A percentile compares a stretch with the other conserved stretches of the same genome.
Conservation (phyloP, 2,329 filamentous ascomycete genomes). For the Aspergillus terreus region DNA sequence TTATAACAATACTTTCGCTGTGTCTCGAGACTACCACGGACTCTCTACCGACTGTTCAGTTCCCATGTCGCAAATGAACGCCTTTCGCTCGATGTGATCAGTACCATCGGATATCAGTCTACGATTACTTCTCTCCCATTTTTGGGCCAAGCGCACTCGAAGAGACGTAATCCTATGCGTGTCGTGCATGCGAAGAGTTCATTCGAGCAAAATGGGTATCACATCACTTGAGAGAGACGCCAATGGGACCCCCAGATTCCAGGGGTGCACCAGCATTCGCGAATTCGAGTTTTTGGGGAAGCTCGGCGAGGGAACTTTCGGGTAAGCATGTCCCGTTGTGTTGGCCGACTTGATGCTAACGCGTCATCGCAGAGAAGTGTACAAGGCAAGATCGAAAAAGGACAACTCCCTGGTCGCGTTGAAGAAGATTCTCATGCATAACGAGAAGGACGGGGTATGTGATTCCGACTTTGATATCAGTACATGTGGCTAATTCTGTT, state of each 20-base stretch:
- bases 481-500: background rate
- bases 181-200: background rate
- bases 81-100: too few species aligned
- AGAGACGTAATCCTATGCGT: background rate
- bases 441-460: constrained; percentile 89
- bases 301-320: constrained; percentile 94
- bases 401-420: constrained; percentile 75
- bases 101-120: too few species aligned
- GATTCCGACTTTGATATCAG: background rate
- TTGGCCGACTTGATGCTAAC: constrained; percentile 5
- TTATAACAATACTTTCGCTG: too few species aligned
- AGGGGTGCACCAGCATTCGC: constrained; percentile 66
- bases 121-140: too few species aligned
- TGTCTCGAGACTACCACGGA: too few species aligned
- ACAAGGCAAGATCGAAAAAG: constrained; percentile 76
- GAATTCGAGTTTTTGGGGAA: constrained; percentile 42
- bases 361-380: constrained; percentile 66
- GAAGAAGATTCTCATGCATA: constrained; percentile 99
- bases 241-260: constrained; percentile 59
- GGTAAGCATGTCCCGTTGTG: constrained; percentile 50
- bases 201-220: constrained; percentile 29
- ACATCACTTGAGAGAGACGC: constrained; percentile 44
- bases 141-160: too few species aligned
- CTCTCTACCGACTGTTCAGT: too few species aligned
- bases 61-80: too few species aligned